Conservation (phyloP, 2,329 filamentous ascomycete genomes). For the Monosporascus sp. region DNA sequence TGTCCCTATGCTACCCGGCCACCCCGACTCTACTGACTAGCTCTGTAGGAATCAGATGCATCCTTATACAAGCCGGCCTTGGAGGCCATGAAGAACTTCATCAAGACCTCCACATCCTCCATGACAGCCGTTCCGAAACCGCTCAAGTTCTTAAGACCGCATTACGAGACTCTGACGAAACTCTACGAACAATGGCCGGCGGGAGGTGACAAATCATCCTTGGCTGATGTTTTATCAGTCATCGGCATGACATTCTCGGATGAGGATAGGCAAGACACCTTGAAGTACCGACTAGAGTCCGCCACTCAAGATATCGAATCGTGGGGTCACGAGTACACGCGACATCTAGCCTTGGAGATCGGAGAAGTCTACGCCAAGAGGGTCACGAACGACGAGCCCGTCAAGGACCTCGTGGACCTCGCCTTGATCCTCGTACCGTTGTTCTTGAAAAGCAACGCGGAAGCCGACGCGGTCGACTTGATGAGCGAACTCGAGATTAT, state of each 20-base stretch:
- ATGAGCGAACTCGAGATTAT: slow-evolving; percentile 98
- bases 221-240: slow-evolving; percentile 94
- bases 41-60: slow-evolving; percentile 69
- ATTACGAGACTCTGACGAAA: slow-evolving; percentile 85
- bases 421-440: slow-evolving; percentile 82
- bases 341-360: slow-evolving; percentile 92
- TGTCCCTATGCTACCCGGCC: background rate
- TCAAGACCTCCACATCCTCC: slow-evolving; percentile 98
- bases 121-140: slow-evolving; percentile 99
- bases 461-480: slow-evolving; percentile 95
- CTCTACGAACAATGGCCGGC: slow-evolving; percentile 85
- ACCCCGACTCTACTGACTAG: slow-evolving; percentile 6
- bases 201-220: slow-evolving; percentile 77
- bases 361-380: slow-evolving; percentile 90
- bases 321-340: slow-evolving; percentile 97
- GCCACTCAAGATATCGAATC: slow-evolving; percentile 89
- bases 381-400: slow-evolving; percentile 76
- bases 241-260: slow-evolving; percentile 99
- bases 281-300: slow-evolving; percentile 89
- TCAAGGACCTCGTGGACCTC: slow-evolving; percentile 79
- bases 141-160: slow-evolving; percentile 92
- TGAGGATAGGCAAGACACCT: slow-evolving; percentile 89
- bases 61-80: slow-evolving; percentile 87
- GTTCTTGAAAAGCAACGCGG: slow-evolving; percentile 94
- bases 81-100: slow-evolving; percentile 95